Evolutionary conservation across 2,329 filamentous ascomycete genomes (phyloP).

Genomic region (Keithomyces neogunnii): DNA sequence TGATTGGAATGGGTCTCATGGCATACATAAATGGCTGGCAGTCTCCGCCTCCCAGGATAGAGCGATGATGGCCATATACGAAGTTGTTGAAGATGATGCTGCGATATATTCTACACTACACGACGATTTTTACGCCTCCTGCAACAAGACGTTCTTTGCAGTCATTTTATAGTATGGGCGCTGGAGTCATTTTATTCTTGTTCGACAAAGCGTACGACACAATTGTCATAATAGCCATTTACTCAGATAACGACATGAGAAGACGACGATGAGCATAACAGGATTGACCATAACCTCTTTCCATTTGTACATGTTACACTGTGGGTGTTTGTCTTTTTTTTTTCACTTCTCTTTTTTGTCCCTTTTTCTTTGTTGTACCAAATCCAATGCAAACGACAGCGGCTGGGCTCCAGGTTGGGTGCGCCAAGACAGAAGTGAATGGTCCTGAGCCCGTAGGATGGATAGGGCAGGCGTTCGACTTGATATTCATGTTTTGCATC

Average conservation of each 20-base stretch:
- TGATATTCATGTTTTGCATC: neutral
- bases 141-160: neutral
- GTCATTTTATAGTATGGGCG: neutral
- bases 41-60: slow-evolving; percentile 22
- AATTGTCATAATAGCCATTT: slow-evolving; percentile 11
- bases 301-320: slow-evolving; percentile 8
- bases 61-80: slow-evolving; percentile 18
- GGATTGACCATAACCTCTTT: slow-evolving; percentile 7
- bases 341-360: neutral
- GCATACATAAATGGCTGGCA: slow-evolving; percentile 82
- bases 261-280: slow-evolving; percentile 9
- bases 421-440: neutral
- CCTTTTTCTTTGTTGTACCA: slow-evolving; percentile 1
- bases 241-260: slow-evolving; percentile 9
- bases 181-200: neutral
- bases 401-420: neutral
- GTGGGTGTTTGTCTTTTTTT: slow-evolving; percentile 4
- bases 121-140: neutral
- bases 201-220: neutral
- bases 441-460: neutral
- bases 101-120: neutral
- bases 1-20: slow-evolving; percentile 78
- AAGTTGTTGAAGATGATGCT: neutral
- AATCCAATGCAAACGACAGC: neutral
- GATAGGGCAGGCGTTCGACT: neutral